Evolutionary conservation across 2,329 filamentous ascomycete genomes (phyloP).

Genomic region (Fusarium sp.): DNA sequence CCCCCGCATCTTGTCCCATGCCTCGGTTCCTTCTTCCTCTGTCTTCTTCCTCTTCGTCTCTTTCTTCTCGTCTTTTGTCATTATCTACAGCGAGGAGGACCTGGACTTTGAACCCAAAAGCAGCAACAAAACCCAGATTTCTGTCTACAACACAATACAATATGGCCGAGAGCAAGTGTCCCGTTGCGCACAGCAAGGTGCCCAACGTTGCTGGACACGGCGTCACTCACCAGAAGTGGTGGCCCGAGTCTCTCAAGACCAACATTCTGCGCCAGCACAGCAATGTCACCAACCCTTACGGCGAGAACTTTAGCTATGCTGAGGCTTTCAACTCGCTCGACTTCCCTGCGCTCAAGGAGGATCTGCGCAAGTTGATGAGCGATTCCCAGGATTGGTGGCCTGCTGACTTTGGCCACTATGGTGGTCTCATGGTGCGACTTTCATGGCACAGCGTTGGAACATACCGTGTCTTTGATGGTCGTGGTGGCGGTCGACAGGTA

Average conservation of each 20-base stretch:
- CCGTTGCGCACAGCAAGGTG: slow-evolving; percentile 25
- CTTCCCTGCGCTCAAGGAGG: slow-evolving; percentile 74
- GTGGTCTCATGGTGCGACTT: slow-evolving; percentile 83
- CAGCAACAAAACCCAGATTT: not conserved
- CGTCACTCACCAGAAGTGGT: slow-evolving; percentile 30
- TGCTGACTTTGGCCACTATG: slow-evolving; percentile 84
- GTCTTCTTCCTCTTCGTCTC: slow-evolving; percentile 1
- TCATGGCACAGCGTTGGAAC: slow-evolving; percentile 85
- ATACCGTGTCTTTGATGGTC: slow-evolving; percentile 79
- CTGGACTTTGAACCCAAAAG: slow-evolving; percentile 2
- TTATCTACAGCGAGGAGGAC: slow-evolving; percentile 28
- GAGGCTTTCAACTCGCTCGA: slow-evolving; percentile 32
- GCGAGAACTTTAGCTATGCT: slow-evolving; percentile 31
- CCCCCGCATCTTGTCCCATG: slow-evolving; percentile 32
- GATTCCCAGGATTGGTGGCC: slow-evolving; percentile 86
- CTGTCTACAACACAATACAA: slow-evolving; percentile 11
- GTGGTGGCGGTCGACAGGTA: slow-evolving; percentile 75
- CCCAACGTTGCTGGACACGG: slow-evolving; percentile 32
- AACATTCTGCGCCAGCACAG: slow-evolving; percentile 35
- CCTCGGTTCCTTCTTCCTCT: slow-evolving; percentile 26
- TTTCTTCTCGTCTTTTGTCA: slow-evolving; percentile 16
- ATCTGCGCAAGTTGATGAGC: slow-evolving; percentile 76
- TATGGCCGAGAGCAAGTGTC: slow-evolving; percentile 36
- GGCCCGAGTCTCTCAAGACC: slow-evolving; percentile 36
- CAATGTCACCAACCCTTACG: slow-evolving; percentile 28